A percentile compares a stretch with the other conserved stretches of the same genome.
Evolutionary conservation across 495 filamentous ascomycete genomes (phyloP).

Genomic region (Hypoxylon subgilvum): DNA sequence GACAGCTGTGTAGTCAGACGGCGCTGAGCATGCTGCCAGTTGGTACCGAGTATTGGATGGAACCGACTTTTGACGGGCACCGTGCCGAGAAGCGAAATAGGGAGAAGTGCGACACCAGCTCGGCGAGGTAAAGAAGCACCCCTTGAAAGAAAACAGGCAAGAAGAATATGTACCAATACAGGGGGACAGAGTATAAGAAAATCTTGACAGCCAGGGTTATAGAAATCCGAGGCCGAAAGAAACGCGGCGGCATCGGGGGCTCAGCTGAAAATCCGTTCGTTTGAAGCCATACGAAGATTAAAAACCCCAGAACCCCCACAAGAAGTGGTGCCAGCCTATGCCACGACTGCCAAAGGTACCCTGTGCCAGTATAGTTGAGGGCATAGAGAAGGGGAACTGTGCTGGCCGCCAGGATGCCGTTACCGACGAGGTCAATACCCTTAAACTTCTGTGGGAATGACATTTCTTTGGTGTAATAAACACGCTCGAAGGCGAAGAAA

Average conservation of each 20-base stretch:
- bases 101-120: conserved; percentile 47
- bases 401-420: conserved; percentile 31
- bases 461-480: conserved; percentile 5
- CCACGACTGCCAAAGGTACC: conserved; percentile 34
- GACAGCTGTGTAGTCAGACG: too few relatives aligned
- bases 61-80: too few relatives aligned
- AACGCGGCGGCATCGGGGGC: conserved; percentile 31
- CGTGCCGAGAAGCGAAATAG: conserved; percentile 37
- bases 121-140: conserved; percentile 34
- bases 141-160: conserved; percentile 56
- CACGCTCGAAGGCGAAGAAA: conserved; percentile 8
- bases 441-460: not conserved
- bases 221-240: conserved; percentile 36
- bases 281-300: conserved; percentile 24
- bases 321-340: conserved; percentile 33
- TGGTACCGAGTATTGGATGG: too few relatives aligned
- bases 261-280: conserved; percentile 3
- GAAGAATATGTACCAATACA: conserved; percentile 48
- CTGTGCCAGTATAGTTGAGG: conserved; percentile 10
- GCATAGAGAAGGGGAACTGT: conserved; percentile 35
- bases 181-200: conserved; percentile 14
- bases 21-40: too few relatives aligned
- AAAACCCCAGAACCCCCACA: conserved; percentile 21
- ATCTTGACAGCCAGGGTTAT: conserved; percentile 17
- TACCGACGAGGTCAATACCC: conserved; percentile 37